phyloP scores from a whole-genome alignment of 1,284 basidiomycete species.

The Cryptococcus floricola region DNA sequence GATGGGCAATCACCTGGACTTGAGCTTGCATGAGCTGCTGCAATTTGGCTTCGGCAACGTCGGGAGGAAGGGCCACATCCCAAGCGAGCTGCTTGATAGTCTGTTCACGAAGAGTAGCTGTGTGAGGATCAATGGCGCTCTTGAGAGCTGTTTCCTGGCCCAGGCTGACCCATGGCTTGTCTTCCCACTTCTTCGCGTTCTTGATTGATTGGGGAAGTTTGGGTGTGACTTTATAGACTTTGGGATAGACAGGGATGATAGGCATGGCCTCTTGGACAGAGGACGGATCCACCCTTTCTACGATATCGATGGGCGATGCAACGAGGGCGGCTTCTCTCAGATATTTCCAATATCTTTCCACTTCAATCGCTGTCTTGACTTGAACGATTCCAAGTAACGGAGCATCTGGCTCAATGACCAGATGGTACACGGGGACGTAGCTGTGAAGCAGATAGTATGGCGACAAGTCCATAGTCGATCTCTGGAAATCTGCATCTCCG shows the following conservation, averaged over 20 bases:
- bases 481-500: constrained; percentile 7
- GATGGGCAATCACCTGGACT: constrained; percentile 5
- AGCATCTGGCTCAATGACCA: constrained; percentile 17
- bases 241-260: background rate
- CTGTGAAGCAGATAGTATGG: constrained; percentile 37
- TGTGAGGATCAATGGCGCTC: constrained; percentile 16
- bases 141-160: constrained; percentile 31
- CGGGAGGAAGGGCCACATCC: constrained; percentile 26
- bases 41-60: constrained; percentile 20
- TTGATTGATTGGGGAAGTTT: constrained; percentile 8
- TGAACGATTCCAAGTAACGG: constrained; percentile 29
- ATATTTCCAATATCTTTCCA: constrained; percentile 22
- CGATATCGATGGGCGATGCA: background rate
- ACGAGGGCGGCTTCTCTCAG: constrained; percentile 15
- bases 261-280: background rate
- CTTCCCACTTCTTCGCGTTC: constrained; percentile 24
- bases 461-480: constrained; percentile 2
- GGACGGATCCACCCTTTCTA: background rate
- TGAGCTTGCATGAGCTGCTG: constrained; percentile 4
- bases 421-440: constrained; percentile 37
- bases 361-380: constrained; percentile 14
- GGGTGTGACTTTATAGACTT: background rate
- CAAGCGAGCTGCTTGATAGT: constrained; percentile 29
- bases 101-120: constrained; percentile 2
- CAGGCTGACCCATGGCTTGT: constrained; percentile 18